Base-by-base conservation (phyloP, 257 asterid species). In the Petunia axillaris region DNA sequence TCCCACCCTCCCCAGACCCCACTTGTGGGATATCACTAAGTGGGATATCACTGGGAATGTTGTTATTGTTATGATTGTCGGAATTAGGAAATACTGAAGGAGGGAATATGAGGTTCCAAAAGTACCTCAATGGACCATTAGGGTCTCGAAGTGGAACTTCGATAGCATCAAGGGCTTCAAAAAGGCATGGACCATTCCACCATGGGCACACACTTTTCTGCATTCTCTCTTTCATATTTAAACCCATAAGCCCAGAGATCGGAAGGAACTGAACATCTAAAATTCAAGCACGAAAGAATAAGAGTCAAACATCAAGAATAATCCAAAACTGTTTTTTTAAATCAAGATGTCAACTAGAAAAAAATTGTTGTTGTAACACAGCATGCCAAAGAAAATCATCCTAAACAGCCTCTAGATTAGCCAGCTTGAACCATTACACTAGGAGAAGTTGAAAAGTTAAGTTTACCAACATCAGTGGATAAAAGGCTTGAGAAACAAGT, bases 151-250 rank as follows among this genome's bases (percentile, higher is more conserved):
- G 7, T 4, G 95, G 98, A 85, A 87, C 86, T 90, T 96, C 97
- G 64, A 93, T 79, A 40, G 88, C 91, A 85, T 96, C 98, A 79
- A 96, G 99, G 82, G 88, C 95, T 83, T 96, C 99, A 88, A 96
- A 96, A 75, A 96, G 95, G 84, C 97, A 94, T 10, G 91, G 90
- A 55, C 99, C 99, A 55, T 85, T 66, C 94, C 94, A 96, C 99
- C 99, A 96, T 15, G 98, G 87, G 81, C 99, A 96, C 13, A 84
- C 35, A 77, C 86, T 90, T 80, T 81, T 91, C 55, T 89, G 97
- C 79, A 91, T 11, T 84, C 92, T 84, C 65, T 89, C 86, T 84
- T 94, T 85, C 97, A 96, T 84, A 82, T 96, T 96, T 83, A 88
- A 13, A 75, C 99, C 98, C 78, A 87, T 10, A 75, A 96, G 97